Evolutionary conservation across 129 eudicot genomes (phyloP).

Genomic region (Flaveria brownii): DNA sequence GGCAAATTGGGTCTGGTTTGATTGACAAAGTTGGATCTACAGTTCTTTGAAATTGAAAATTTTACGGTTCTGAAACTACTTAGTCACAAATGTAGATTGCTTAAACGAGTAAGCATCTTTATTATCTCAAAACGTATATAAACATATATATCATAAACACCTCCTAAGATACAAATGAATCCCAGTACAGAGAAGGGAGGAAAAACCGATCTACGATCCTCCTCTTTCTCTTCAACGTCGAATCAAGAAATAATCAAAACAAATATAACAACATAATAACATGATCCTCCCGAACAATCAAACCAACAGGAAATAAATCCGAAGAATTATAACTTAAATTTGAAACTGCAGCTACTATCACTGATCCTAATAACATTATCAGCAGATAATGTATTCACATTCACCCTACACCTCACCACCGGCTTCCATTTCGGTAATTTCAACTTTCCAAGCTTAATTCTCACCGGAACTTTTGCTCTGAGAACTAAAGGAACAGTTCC

Average conservation of each 20-base stretch:
- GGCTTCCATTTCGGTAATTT: conserved; percentile 74
- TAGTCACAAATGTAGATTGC: background rate
- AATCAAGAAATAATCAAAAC: conserved; percentile 20
- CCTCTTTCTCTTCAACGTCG: conserved; percentile 31
- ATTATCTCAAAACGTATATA: conserved; percentile 31
- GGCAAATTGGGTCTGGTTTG: background rate
- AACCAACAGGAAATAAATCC: conserved; percentile 15
- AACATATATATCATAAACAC: background rate
- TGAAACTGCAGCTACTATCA: conserved; percentile 61
- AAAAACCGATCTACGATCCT: conserved; percentile 30
- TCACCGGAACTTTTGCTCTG: conserved; percentile 69
- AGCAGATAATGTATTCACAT: conserved; percentile 54
- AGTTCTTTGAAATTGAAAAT: background rate
- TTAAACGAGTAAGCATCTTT: conserved; percentile 15
- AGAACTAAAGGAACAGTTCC: conserved; percentile 63
- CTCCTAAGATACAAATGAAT: conserved; percentile 19
- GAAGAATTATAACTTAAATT: conserved; percentile 49
- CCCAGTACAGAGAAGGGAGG: conserved; percentile 34
- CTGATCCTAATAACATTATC: conserved; percentile 56
- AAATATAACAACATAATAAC: conserved; percentile 8
- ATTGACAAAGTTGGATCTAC: background rate
- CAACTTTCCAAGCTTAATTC: conserved; percentile 66
- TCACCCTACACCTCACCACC: conserved; percentile 62
- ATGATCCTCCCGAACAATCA: background rate
- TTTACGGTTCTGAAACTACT: background rate